Base-by-base conservation (phyloP, 768 basidiomycete species). In the Boletellus ananiceps region DNA sequence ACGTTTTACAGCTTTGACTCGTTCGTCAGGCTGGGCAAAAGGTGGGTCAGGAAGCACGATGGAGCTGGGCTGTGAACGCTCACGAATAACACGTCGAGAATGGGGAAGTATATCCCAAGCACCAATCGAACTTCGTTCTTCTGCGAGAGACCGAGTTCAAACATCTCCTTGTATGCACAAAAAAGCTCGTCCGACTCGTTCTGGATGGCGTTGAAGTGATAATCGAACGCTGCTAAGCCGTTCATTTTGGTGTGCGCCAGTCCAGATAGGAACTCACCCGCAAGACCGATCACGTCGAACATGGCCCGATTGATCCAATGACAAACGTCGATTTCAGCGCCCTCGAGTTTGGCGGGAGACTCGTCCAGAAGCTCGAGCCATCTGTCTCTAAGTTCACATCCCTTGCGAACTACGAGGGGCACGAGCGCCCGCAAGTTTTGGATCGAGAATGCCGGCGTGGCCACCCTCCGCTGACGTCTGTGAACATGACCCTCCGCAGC, bases 241-340 rank as follows among this genome's bases (percentile, higher is more conserved):
- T 60, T 29, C n/a, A 53, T 5, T 37, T 49, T 27, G 29, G 5
- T 14, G 27, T 13, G n/a, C 33, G 25, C 13, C 56, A 25, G 47
- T 11, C 38, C 33, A 34, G 13, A 25, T 35, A 40, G 49, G 19
- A 8, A n/a, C 72, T 40, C 47, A 88, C 88, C 88, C 36, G 92
- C 88, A n/a, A 89, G 65, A 1, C 92, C 93, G 57, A 96, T 92
- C 38, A 94, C 84, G 64, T 95, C 93, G 59, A 96, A 88, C 0
- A 92, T 92, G 8, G 84, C 83, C 37, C 90, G 77, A 54, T 83
- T 86, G 31, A 93, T 67, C 86, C 87, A 94, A 56, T 79, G 81
- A 60, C 80, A 83, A 7, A 93, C 80, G 58, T 96, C 89, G 21
- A 96, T 61, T 58, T 59, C 75, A 51, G 63, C 58, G 7, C 59